These are phyloP conservation scores for Nannochloris sp. DNA, from an alignment of 139 green algal species.

Conservation along the genomic window DNA sequence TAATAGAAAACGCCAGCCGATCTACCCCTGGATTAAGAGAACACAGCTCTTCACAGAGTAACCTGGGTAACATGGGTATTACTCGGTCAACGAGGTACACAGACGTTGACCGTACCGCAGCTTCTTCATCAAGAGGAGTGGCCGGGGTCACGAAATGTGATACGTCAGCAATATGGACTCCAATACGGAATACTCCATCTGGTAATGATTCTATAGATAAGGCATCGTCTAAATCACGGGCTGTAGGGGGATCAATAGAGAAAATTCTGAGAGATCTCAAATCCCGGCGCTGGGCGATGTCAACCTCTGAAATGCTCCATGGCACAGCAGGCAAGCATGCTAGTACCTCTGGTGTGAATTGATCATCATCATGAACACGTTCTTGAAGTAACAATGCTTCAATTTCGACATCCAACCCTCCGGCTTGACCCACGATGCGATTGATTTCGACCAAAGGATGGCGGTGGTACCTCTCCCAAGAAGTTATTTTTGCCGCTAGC, in stretches of 20 bases:
- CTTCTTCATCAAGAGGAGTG: constrained; percentile 73
- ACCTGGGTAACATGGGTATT: constrained; percentile 78
- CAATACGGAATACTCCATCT: constrained; percentile 41
- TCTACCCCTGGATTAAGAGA: constrained; percentile 72
- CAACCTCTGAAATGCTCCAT: constrained; percentile 62
- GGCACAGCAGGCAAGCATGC: constrained; percentile 71
- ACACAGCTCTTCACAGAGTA: constrained; percentile 88
- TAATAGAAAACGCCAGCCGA: constrained; percentile 74
- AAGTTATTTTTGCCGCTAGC: constrained; percentile 22
- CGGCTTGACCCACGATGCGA: constrained; percentile 45
- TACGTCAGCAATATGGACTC: constrained; percentile 91
- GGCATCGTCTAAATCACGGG: constrained; percentile 79
- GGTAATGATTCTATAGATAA: constrained; percentile 51
- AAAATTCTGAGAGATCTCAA: constrained; percentile 64
- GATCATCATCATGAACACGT: constrained; percentile 15
- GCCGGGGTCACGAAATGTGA: constrained; percentile 62
- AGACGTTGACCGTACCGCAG: constrained; percentile 43
- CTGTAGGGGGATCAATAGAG: constrained; percentile 77
- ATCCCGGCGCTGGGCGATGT: constrained; percentile 60
- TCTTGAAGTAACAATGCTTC: constrained; percentile 22
- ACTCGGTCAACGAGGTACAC: constrained; percentile 55
- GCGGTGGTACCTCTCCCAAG: constrained; percentile 17
- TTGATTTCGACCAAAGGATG: constrained; percentile 34
- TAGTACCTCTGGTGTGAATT: constrained; percentile 31
- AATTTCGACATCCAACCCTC: constrained; percentile 21